Conservation (phyloP, 2,329 filamentous ascomycete genomes). For the Xylaria arbuscula region DNA sequence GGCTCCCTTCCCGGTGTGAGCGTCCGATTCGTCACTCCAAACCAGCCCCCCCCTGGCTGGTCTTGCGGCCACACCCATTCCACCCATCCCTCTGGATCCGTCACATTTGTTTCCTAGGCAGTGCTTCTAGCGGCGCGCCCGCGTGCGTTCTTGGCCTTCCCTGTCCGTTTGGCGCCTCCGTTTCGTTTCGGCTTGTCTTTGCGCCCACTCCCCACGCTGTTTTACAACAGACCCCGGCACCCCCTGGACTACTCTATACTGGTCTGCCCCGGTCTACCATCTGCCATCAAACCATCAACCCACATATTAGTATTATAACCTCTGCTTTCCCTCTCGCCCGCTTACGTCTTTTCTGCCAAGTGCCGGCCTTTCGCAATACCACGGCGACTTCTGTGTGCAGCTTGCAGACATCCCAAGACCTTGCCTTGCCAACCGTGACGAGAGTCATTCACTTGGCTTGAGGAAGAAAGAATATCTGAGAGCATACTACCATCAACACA, state of each 20-base stretch:
- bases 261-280: slow-evolving; percentile 31
- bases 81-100: slow-evolving; percentile 45
- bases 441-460: slow-evolving; percentile 61
- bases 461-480: slow-evolving; percentile 39
- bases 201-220: slow-evolving; percentile 47
- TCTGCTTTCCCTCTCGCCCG: slow-evolving; percentile 44
- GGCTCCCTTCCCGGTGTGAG: background rate
- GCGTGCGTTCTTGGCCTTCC: slow-evolving; percentile 44
- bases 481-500: slow-evolving; percentile 29
- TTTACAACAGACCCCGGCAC: slow-evolving; percentile 33
- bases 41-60: slow-evolving; percentile 32
- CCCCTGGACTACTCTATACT: slow-evolving; percentile 11
- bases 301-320: slow-evolving; percentile 50
- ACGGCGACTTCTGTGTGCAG: slow-evolving; percentile 55
- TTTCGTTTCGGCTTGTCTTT: slow-evolving; percentile 43
- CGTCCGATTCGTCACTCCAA: no score
- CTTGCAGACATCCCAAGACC: slow-evolving; percentile 48
- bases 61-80: slow-evolving; percentile 41
- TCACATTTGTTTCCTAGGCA: slow-evolving; percentile 46
- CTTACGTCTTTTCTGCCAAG: slow-evolving; percentile 48
- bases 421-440: slow-evolving; percentile 43
- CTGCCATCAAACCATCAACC: slow-evolving; percentile 29
- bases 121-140: slow-evolving; percentile 43
- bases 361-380: slow-evolving; percentile 49
- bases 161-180: slow-evolving; percentile 48